A percentile compares a stretch with the other conserved stretches of the same genome.
Conservation (phyloP, 2,329 filamentous ascomycete species). For the Diplodia seriata region DNA sequence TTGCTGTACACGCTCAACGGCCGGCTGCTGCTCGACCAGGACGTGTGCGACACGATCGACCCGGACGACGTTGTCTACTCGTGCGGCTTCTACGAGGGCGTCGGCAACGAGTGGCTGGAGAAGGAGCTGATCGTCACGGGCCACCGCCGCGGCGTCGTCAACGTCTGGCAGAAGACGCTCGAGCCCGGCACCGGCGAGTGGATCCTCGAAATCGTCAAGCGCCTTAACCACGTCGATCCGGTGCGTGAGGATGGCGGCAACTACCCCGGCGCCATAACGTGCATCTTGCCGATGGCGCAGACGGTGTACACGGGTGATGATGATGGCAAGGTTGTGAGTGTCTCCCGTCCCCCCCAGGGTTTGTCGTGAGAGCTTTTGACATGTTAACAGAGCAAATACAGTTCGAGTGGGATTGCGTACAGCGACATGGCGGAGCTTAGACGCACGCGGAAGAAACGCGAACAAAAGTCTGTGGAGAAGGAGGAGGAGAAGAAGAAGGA, state of each 20-base stretch:
- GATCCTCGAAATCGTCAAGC: constrained; percentile 77
- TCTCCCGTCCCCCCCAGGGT: not conserved
- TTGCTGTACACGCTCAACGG: constrained; percentile 89
- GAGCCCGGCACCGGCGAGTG: constrained; percentile 67
- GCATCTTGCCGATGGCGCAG: constrained; percentile 81
- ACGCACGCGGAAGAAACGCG: not conserved
- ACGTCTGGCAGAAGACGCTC: constrained; percentile 68
- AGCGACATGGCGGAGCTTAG: constrained; percentile 47
- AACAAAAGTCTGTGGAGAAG: not conserved
- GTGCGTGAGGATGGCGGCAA: constrained; percentile 66
- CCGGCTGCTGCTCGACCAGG: constrained; percentile 79
- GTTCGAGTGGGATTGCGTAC: constrained; percentile 66
- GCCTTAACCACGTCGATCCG: constrained; percentile 79
- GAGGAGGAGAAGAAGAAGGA: not conserved
- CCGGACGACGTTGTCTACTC: constrained; percentile 73
- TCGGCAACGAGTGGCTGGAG: constrained; percentile 89
- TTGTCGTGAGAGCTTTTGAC: constrained; percentile 10
- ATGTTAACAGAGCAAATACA: constrained; percentile 38
- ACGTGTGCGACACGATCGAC: constrained; percentile 72
- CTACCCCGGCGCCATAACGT: constrained; percentile 75
- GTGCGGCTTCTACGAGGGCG: constrained; percentile 92
- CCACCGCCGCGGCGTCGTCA: constrained; percentile 82
- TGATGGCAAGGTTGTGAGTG: constrained; percentile 72
- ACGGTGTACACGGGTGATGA: constrained; percentile 94
- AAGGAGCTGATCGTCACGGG: constrained; percentile 87